Evolutionary conservation across 768 basidiomycete genomes (phyloP), one percentile per base, ranked within the genome.

Genomic region (Suillus ampliporus): DNA sequence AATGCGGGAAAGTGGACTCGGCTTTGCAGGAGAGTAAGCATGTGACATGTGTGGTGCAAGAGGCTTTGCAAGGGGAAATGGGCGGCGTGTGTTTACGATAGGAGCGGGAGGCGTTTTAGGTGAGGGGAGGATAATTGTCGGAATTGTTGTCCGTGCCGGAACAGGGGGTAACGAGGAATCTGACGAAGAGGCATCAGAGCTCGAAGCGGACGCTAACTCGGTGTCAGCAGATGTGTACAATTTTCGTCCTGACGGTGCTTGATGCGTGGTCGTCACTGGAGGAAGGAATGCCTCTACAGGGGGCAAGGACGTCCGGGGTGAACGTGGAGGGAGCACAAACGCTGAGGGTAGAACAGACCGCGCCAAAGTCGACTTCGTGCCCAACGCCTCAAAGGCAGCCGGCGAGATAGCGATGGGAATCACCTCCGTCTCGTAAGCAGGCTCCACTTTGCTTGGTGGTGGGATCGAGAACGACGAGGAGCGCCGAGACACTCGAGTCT

Each of bases 1-100:
- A 58, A 94, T 92, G 13, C 91, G 84, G 63, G 90, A 92, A 37
- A 94, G 80, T 3, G 92, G 92, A 65, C 90, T 92, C 0, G 92
- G 92, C 72, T 86, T 89, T 3, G 80, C 88, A 34, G 92, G 92
- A 0, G 92, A 93, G 65, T 94, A 94, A 0, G 91, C 90, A 65
- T 94, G 92, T 5, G 84, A 80, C 88, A 91, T 90, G 60, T 83
- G 86, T 59, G 80, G 76, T 2, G 85, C 88, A 54, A 88, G 77
- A 13, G 91, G 90, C 68, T 90, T 92, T 2, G 90, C 89, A 50
- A 89, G 77, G 0, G 89, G 89, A 76, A 89, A 91, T 2, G 84
- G 80, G n/a, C 73, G 80, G 31, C 75, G 78, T 17, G 15, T n/a
- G n/a, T 67, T 64, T 8, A 74, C 64, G 35, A 26, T 15, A 38